Evolutionary conservation across 2,329 filamentous ascomycete species (phyloP).

Genomic region (Lachnellula subtilissima): DNA sequence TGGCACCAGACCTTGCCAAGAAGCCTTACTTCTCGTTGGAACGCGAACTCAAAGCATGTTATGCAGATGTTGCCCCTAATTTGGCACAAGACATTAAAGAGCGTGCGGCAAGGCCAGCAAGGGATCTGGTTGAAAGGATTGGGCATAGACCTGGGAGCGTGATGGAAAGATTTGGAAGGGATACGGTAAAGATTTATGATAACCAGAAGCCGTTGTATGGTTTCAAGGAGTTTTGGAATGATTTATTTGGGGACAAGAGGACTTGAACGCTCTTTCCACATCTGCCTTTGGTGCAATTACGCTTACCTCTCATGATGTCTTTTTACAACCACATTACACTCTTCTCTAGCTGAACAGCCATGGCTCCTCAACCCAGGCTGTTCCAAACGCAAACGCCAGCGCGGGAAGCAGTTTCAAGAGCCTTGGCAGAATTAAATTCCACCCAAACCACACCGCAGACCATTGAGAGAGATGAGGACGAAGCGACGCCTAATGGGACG

Average conservation of each 20-base stretch:
- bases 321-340: too few relatives aligned
- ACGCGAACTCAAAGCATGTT: constrained; percentile 76
- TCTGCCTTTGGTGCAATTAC: too few relatives aligned
- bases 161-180: constrained; percentile 54
- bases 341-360: too few relatives aligned
- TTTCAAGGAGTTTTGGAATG: constrained; percentile 83
- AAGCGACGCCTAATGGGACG: too few relatives aligned
- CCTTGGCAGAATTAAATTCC: too few relatives aligned
- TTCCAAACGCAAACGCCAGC: too few relatives aligned
- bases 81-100: constrained; percentile 69
- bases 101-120: constrained; percentile 50
- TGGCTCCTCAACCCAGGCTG: too few relatives aligned
- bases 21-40: constrained; percentile 86
- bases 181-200: constrained; percentile 63
- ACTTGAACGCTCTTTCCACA: constrained; percentile 3
- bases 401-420: too few relatives aligned
- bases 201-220: constrained; percentile 74
- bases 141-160: constrained; percentile 47
- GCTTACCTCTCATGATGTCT: too few relatives aligned
- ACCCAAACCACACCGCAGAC: too few relatives aligned
- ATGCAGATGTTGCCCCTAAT: constrained; percentile 76
- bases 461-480: too few relatives aligned
- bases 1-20: constrained; percentile 87
- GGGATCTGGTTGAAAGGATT: constrained; percentile 37
- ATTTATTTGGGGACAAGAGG: constrained; percentile 50